Evolutionary conservation across 768 basidiomycete species (phyloP).

Genomic region (Chalciporus pseudorubinellus): DNA sequence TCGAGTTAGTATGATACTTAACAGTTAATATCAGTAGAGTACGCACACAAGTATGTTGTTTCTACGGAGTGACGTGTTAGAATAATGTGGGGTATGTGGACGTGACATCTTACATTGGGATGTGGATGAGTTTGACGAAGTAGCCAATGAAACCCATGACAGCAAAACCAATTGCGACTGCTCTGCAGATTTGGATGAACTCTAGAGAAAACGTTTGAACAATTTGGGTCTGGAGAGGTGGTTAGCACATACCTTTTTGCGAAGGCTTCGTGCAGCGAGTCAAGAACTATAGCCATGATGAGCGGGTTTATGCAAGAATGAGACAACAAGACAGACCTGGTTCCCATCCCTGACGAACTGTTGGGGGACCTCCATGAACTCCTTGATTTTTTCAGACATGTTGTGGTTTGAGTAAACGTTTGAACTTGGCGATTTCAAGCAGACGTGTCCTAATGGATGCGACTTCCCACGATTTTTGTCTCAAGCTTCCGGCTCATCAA

Average conservation of each 20-base stretch:
- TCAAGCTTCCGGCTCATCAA: neutral
- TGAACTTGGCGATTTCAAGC: conserved; percentile 5
- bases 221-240: neutral
- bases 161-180: conserved; percentile 95
- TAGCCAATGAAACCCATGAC: conserved; percentile 99
- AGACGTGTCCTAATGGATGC: conserved; percentile 28
- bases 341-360: conserved; percentile 92
- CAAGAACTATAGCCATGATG: conserved; percentile 65
- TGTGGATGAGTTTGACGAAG: conserved; percentile 97
- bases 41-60: conserved; percentile 98
- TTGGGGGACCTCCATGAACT: conserved; percentile 88
- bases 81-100: neutral
- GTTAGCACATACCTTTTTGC: conserved; percentile 67
- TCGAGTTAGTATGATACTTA: conserved; percentile 25
- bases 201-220: conserved; percentile 48
- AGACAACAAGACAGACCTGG: conserved; percentile 54
- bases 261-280: conserved; percentile 98
- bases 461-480: conserved; percentile 27
- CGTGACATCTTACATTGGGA: conserved; percentile 76
- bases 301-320: conserved; percentile 1
- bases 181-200: conserved; percentile 91
- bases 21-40: neutral
- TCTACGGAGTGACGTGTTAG: conserved; percentile 42
- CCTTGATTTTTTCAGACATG: conserved; percentile 91
- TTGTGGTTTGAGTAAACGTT: conserved; percentile 15